These are phyloP conservation scores for Tricladium varicosporioides DNA, from an alignment of 2,329 filamentous ascomycete genomes.

Conservation along the genomic window DNA sequence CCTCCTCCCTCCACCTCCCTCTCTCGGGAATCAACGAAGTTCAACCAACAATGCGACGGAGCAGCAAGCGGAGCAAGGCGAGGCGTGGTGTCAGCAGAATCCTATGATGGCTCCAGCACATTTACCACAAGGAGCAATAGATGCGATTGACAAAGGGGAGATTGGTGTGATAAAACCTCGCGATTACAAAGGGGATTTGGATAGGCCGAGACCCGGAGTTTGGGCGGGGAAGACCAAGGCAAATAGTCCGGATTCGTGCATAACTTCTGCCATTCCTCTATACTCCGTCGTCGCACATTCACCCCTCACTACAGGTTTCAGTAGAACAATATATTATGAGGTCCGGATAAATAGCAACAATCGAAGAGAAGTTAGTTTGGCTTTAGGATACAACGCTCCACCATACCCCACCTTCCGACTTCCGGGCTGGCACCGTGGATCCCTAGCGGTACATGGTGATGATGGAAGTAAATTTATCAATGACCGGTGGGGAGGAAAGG, in stretches of 20 bases:
- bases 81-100: constrained; percentile 62
- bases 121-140: constrained; percentile 45
- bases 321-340: constrained; percentile 70
- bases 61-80: constrained; percentile 61
- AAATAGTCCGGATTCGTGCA: constrained; percentile 56
- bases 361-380: constrained; percentile 48
- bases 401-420: constrained; percentile 77
- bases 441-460: constrained; percentile 74
- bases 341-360: constrained; percentile 51
- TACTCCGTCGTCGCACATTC: constrained; percentile 62
- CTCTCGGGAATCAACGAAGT: constrained; percentile 63
- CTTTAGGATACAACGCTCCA: constrained; percentile 68
- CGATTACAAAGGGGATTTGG: constrained; percentile 46
- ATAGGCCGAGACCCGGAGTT: constrained; percentile 45
- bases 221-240: constrained; percentile 47
- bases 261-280: constrained; percentile 67
- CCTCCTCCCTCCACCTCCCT: constrained; percentile 70
- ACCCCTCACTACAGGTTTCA: constrained; percentile 44
- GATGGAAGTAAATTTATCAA: constrained; percentile 76
- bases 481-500: constrained; percentile 68
- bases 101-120: constrained; percentile 54
- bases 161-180: constrained; percentile 53
- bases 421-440: constrained; percentile 78
- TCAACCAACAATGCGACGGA: constrained; percentile 68
- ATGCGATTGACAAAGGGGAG: constrained; percentile 50